phyloP scores from a whole-genome alignment of 805 yeast genomes.

The Saccharomycopsis lassenensis region DNA sequence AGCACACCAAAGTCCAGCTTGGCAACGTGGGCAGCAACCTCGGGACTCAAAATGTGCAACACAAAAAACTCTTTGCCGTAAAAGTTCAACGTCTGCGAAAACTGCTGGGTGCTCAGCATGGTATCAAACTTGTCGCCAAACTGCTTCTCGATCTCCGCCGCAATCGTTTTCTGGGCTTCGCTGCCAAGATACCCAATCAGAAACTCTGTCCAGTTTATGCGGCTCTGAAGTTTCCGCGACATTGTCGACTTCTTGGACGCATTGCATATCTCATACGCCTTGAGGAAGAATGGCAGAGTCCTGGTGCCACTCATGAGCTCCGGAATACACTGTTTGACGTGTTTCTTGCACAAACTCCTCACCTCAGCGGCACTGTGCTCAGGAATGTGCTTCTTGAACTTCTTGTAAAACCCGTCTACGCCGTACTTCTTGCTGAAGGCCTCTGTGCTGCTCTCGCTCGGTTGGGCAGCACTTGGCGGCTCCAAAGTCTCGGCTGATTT shows the following conservation, averaged over 20 bases:
- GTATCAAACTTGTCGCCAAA: neutral
- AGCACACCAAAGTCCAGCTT: slow-evolving; percentile 18
- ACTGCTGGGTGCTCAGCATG: no score
- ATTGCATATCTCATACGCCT: no score
- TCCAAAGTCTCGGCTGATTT: neutral
- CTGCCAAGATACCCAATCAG: slow-evolving; percentile 14
- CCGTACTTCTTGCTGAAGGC: no score
- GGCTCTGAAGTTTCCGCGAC: neutral
- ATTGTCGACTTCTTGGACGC: neutral
- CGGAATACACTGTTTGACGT: no score
- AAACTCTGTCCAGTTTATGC: slow-evolving; percentile 11
- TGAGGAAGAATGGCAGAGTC: no score
- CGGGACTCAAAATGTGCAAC: slow-evolving; percentile 13
- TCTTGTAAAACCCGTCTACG: no score
- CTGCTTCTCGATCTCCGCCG: neutral
- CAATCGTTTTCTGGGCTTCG: slow-evolving; percentile 5
- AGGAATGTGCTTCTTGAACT: slow-evolving; percentile 7
- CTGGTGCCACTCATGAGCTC: no score
- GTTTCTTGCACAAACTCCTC: no score
- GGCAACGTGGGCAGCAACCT: slow-evolving; percentile 14
- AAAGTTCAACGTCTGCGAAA: slow-evolving; percentile 4
- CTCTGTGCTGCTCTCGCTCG: no score
- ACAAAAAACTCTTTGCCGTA: slow-evolving; percentile 13
- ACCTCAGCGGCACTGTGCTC: no score
- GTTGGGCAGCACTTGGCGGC: no score